Conservation (phyloP, 2,329 filamentous ascomycete genomes). For the Xylaria multiplex region DNA sequence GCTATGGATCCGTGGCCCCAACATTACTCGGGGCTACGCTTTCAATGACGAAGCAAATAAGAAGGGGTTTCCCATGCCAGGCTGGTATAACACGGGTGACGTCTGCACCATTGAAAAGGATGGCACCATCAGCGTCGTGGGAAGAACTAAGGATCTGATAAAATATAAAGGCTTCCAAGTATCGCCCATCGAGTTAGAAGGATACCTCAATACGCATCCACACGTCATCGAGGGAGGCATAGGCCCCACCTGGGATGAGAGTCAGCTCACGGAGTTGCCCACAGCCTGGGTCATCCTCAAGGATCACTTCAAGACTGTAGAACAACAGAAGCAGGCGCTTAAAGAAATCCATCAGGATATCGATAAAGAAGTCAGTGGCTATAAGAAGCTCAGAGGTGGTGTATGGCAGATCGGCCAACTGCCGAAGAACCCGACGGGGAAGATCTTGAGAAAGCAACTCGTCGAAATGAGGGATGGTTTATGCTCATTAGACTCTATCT, state of each 20-base stretch:
- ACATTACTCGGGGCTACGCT: constrained; percentile 56
- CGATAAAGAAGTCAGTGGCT: constrained; percentile 53
- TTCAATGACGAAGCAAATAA: constrained; percentile 53
- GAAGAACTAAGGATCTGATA: constrained; percentile 54
- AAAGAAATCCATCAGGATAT: constrained; percentile 48
- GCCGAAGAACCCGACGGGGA: constrained; percentile 53
- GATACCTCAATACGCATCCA: constrained; percentile 51
- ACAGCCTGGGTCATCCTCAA: constrained; percentile 53
- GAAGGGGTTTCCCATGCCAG: constrained; percentile 51
- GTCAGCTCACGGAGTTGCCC: constrained; percentile 53
- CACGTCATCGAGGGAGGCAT: constrained; percentile 52
- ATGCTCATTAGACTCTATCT: constrained; percentile 43
- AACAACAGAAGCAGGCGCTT: constrained; percentile 41
- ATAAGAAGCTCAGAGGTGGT: constrained; percentile 55
- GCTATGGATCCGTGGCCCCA: constrained; percentile 56
- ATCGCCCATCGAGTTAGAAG: constrained; percentile 52
- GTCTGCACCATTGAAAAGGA: constrained; percentile 52
- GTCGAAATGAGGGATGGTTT: constrained; percentile 47
- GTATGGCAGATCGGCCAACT: constrained; percentile 50
- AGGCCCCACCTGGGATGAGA: constrained; percentile 51
- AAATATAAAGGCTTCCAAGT: constrained; percentile 58
- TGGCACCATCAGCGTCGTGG: constrained; percentile 51
- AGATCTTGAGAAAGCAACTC: constrained; percentile 51
- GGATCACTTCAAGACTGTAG: constrained; percentile 34
- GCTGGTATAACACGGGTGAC: constrained; percentile 60